phyloP scores from a whole-genome alignment of 2,329 filamentous ascomycete genomes.

The Intubia oerlemansii region DNA sequence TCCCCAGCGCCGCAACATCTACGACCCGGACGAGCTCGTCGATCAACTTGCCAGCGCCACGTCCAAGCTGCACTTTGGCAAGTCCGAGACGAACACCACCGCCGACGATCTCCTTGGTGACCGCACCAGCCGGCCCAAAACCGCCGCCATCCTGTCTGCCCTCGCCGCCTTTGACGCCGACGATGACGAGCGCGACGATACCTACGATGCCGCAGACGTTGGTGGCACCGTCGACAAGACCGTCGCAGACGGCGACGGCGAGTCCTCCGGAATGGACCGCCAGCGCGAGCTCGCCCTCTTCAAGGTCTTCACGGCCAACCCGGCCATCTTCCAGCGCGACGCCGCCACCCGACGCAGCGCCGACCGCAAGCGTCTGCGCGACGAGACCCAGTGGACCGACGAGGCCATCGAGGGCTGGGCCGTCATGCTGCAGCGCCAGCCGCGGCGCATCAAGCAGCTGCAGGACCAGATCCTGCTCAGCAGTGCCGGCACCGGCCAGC shows the following conservation, averaged over 20 bases:
- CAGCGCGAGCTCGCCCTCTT: conserved; percentile 49
- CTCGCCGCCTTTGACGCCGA: conserved; percentile 79
- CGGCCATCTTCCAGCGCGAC: conserved; percentile 45
- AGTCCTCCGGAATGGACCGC: conserved; percentile 29
- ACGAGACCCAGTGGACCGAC: conserved; percentile 73
- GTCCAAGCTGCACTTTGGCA: conserved; percentile 56
- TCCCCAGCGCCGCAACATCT: conserved; percentile 57
- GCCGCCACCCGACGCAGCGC: conserved; percentile 44
- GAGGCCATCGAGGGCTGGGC: conserved; percentile 91
- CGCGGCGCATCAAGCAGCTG: conserved; percentile 43
- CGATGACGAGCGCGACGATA: conserved; percentile 92
- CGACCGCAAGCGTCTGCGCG: conserved; percentile 40
- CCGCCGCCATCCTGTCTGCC: conserved; percentile 73
- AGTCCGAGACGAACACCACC: conserved; percentile 37
- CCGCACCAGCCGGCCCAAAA: conserved; percentile 42
- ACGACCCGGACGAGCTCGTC: conserved; percentile 65
- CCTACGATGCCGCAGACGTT: conserved; percentile 81
- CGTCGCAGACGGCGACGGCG: conserved; percentile 40
- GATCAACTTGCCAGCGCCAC: conserved; percentile 43
- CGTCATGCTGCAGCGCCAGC: conserved; percentile 59
- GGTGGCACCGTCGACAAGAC: conserved; percentile 65
- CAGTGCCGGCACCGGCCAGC: conserved; percentile 43
- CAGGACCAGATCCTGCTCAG: conserved; percentile 45
- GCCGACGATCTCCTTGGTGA: conserved; percentile 55
- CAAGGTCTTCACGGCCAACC: conserved; percentile 42